Evolutionary conservation across 176 grass and related monocot genomes (phyloP).

Genomic region (Pontederia paniculata): DNA sequence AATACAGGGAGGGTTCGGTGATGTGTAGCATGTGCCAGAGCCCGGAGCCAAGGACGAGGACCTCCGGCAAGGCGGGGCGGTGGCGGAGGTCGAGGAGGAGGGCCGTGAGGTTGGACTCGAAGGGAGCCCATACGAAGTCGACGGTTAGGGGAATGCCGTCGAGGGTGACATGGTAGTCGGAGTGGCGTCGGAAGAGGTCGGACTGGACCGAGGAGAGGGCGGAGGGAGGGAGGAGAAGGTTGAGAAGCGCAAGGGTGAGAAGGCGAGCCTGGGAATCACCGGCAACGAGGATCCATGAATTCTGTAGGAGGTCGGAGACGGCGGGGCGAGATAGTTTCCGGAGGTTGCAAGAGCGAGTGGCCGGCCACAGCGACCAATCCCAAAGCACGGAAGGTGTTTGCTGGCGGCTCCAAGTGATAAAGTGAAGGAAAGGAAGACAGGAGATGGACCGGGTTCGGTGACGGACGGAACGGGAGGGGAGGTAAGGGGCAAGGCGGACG

Average conservation of each 20-base stretch:
- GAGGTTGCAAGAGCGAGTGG: slow-evolving; percentile 47
- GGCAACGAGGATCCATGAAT: slow-evolving; percentile 79
- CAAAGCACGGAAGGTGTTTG: slow-evolving; percentile 22
- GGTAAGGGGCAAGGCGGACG: slow-evolving; percentile 61
- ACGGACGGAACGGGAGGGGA: slow-evolving; percentile 33
- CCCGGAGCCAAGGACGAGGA: slow-evolving; percentile 73
- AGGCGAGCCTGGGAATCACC: slow-evolving; percentile 91
- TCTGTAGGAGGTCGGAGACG: slow-evolving; percentile 63
- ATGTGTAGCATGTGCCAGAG: slow-evolving; percentile 94
- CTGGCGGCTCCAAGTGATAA: slow-evolving; percentile 32
- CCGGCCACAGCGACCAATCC: slow-evolving; percentile 44
- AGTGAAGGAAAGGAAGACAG: slow-evolving; percentile 47
- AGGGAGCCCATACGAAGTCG: slow-evolving; percentile 93
- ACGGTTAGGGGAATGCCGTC: slow-evolving; percentile 47
- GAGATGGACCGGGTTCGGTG: slow-evolving; percentile 6
- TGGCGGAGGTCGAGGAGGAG: slow-evolving; percentile 47
- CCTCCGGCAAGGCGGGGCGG: slow-evolving; percentile 39
- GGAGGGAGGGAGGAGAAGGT: slow-evolving; percentile 55
- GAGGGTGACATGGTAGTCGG: slow-evolving; percentile 49
- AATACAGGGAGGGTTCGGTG: slow-evolving; percentile 35
- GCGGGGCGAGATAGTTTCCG: slow-evolving; percentile 45
- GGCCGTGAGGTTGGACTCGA: slow-evolving; percentile 67
- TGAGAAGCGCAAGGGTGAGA: slow-evolving; percentile 64
- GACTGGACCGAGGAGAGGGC: slow-evolving; percentile 46
- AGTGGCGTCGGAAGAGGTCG: slow-evolving; percentile 81